Conservation (phyloP, 805 yeast genomes). For the Candida xiaguanensis region DNA sequence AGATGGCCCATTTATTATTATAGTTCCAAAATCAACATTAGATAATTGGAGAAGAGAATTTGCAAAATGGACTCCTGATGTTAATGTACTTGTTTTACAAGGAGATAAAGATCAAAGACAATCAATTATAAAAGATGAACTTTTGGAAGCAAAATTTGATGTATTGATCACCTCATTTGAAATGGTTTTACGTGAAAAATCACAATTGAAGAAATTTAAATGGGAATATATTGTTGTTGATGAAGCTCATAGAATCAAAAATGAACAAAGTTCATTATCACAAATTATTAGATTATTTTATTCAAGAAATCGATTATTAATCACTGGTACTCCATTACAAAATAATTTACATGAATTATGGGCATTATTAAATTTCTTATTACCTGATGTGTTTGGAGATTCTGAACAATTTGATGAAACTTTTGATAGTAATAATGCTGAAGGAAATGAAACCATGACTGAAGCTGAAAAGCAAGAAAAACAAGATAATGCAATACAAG, state of each 20-base stretch:
- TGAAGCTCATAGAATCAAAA: slow-evolving; percentile 95
- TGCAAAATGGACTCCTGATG: slow-evolving; percentile 94
- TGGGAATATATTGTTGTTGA: slow-evolving; percentile 95
- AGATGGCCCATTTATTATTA: slow-evolving; percentile 86
- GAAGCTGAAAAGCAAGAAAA: slow-evolving; percentile 29
- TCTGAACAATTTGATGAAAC: slow-evolving; percentile 87
- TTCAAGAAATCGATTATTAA: slow-evolving; percentile 77
- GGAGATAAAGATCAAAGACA: slow-evolving; percentile 84
- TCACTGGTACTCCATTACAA: slow-evolving; percentile 95
- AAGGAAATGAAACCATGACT: slow-evolving; percentile 19
- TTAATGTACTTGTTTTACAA: slow-evolving; percentile 76
- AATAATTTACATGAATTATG: slow-evolving; percentile 93
- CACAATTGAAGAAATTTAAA: slow-evolving; percentile 70
- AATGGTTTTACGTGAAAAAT: slow-evolving; percentile 86
- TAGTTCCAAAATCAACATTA: slow-evolving; percentile 92
- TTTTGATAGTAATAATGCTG: slow-evolving; percentile 61
- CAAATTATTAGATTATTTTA: slow-evolving; percentile 88
- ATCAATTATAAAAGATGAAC: slow-evolving; percentile 51
- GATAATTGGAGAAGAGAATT: slow-evolving; percentile 97
- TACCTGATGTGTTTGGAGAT: slow-evolving; percentile 95
- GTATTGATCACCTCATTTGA: slow-evolving; percentile 90
- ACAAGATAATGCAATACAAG: slow-evolving; percentile 83
- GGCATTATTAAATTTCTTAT: slow-evolving; percentile 85
- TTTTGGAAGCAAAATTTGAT: slow-evolving; percentile 78
- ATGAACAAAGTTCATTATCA: slow-evolving; percentile 87